A percentile compares a stretch with the other conserved stretches of the same genome.
Evolutionary conservation across 305 asterid genomes (phyloP).

Genomic region (Nicotiana rustica): DNA sequence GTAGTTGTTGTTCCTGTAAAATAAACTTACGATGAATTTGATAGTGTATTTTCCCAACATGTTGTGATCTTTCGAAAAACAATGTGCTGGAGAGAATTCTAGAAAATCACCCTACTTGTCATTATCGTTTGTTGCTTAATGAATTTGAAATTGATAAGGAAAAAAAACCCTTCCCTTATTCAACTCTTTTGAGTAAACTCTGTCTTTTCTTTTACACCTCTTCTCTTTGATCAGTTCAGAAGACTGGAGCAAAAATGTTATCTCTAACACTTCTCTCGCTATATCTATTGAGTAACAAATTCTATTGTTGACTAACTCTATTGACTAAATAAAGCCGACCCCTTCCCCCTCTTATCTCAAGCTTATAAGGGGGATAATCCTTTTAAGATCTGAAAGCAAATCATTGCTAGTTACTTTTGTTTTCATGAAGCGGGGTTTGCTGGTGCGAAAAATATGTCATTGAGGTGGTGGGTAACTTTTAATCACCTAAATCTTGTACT

Average conservation of each 20-base stretch:
- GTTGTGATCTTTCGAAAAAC: not conserved
- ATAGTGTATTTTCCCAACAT: too few relatives aligned
- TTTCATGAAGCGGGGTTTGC: not conserved
- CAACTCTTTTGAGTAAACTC: not conserved
- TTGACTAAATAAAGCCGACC: not conserved
- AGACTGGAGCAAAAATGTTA: not conserved
- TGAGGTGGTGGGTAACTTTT: not conserved
- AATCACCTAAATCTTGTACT: conserved; percentile 24
- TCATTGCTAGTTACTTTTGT: conserved; percentile 10
- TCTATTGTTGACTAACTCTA: not conserved
- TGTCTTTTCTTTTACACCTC: not conserved
- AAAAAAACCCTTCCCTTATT: not conserved
- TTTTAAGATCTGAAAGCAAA: not conserved
- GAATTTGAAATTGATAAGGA: not conserved
- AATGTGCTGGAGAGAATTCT: not conserved
- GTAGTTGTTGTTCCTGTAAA: too few relatives aligned
- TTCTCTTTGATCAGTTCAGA: not conserved
- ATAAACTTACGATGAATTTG: too few relatives aligned
- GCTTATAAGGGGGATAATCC: not conserved
- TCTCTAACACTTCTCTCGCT: not conserved
- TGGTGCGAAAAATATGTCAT: conserved; percentile 1
- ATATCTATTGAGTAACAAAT: not conserved
- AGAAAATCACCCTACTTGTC: conserved; percentile 10
- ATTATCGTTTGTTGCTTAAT: not conserved
- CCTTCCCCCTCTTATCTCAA: not conserved